Evolutionary conservation across 139 green algal species (phyloP), one percentile per base, ranked within the genome.

Genomic region (Penium margaritaceum): DNA sequence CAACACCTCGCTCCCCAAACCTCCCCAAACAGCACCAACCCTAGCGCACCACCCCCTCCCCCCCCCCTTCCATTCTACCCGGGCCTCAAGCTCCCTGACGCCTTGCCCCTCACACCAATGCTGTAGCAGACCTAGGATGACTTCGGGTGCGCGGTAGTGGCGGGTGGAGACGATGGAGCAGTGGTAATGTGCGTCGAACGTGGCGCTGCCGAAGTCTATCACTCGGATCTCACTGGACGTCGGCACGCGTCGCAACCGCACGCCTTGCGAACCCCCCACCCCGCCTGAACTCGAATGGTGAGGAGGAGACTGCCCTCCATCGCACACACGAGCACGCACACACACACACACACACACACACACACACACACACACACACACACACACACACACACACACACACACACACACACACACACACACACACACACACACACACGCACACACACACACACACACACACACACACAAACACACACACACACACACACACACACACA

Each of bases 151-250:
- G 17, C 94, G 87, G 86, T 97, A 97, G 79, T 96, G 93, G 32
- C 94, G 88, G 19, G 94, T 99, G 70, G 84, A 92, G 53, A 95
- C 87, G 24, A 94, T 58, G 15, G 47, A 87, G 70, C 73, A 88
- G 85, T 99, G 94, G 74, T 96, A 91, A 66, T 92, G 84, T 33
- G 92, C 84, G 17, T 95, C 85, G 67, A 97, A 99, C 2, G 91
- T 96, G 12, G 94, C 91, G 77, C 84, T 93, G 29, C 94, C 94
- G 86, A 98, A 98, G 80, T 99, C 94, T 53, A 99, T 98, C 2
- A 99, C 79, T 17, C 82, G 84, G 53, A 96, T 89, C 27, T 84
- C 80, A 37, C 47, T 87, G 65, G 70, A 86, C 38, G 62, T 41
- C 1, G 92, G 92, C 43, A 92, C 81, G 1, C 81, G 83, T 44